Conservation (phyloP, 2,329 filamentous ascomycete genomes). For the Aspergillus persii region DNA sequence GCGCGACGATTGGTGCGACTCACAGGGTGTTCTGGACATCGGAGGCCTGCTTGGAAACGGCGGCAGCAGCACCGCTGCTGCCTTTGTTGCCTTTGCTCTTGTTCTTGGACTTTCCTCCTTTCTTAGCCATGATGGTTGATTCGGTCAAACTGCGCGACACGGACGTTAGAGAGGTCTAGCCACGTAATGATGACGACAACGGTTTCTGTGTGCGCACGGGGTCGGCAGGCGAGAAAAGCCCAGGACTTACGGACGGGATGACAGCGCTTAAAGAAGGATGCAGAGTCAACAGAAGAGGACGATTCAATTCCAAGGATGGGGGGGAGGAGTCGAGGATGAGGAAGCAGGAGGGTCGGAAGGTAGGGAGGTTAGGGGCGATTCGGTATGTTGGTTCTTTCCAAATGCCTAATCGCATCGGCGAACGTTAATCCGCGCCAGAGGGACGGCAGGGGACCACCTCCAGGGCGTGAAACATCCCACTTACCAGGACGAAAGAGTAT, state of each 20-base stretch:
- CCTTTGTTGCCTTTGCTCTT: slow-evolving; percentile 29
- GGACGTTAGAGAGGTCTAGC: slow-evolving; percentile 7
- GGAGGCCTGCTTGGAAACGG: slow-evolving; percentile 21
- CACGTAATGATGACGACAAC: slow-evolving; percentile 13
- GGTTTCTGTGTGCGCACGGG: not conserved
- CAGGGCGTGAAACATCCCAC: not conserved
- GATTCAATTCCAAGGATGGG: not conserved
- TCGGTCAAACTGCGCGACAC: not conserved
- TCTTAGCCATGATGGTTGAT: slow-evolving; percentile 31
- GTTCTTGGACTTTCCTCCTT: slow-evolving; percentile 32
- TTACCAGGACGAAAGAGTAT: not conserved
- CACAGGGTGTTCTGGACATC: slow-evolving; percentile 34
- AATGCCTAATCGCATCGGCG: slow-evolving; percentile 19
- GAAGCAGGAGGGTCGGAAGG: not conserved
- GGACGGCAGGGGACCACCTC: not conserved
- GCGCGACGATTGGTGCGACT: slow-evolving; percentile 16
- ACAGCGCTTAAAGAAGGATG: not conserved
- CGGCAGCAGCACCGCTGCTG: slow-evolving; percentile 20
- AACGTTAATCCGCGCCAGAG: slow-evolving; percentile 22
- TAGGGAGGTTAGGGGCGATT: slow-evolving; percentile 16
- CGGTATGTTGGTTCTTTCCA: slow-evolving; percentile 22
- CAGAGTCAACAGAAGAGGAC: not conserved
- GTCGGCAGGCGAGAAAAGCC: slow-evolving; percentile 3
- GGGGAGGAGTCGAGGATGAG: not conserved
- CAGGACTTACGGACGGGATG: slow-evolving; percentile 11